Conservation (phyloP, 1,139 yeast species). For the Cylindricascospora bacillispora region DNA sequence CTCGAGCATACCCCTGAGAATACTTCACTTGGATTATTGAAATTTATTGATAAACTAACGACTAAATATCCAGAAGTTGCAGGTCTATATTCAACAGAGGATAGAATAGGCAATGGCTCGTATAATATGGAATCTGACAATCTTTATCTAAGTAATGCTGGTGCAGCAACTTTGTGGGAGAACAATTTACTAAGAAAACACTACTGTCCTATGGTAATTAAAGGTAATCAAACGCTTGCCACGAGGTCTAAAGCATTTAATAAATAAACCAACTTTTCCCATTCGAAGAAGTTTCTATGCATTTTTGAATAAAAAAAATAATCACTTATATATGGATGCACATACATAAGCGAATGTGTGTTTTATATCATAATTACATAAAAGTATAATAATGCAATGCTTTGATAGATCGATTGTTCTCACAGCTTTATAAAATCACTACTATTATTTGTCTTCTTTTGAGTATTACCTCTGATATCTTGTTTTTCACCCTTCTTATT, state of each 20-base stretch:
- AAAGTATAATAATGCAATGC: too few species aligned
- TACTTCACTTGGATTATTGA: constrained; percentile 63
- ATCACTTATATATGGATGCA: too few species aligned
- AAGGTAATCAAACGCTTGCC: constrained; percentile 35
- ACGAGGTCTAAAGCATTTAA: constrained; percentile 26
- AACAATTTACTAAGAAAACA: constrained; percentile 65
- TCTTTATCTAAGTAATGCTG: constrained; percentile 69
- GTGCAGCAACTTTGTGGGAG: constrained; percentile 88
- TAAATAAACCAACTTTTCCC: too few species aligned
- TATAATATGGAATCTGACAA: constrained; percentile 55
- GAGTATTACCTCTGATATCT: constrained; percentile 58
- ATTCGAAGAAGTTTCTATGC: too few species aligned
- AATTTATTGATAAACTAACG: constrained; percentile 64
- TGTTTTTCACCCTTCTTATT: constrained; percentile 67
- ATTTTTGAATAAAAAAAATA: too few species aligned
- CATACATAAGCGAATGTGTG: too few species aligned
- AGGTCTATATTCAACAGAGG: constrained; percentile 78
- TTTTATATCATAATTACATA: too few species aligned
- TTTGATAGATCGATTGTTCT: too few species aligned
- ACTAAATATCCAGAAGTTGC: constrained; percentile 56
- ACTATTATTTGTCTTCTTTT: constrained; percentile 26
- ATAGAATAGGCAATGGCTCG: constrained; percentile 66
- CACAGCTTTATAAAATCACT: neutral
- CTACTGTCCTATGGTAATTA: constrained; percentile 65
- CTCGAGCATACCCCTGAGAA: constrained; percentile 77